Evolutionary conservation across 192 early-diverging fungal species (phyloP).

Genomic region (Thamnidium elegans): DNA sequence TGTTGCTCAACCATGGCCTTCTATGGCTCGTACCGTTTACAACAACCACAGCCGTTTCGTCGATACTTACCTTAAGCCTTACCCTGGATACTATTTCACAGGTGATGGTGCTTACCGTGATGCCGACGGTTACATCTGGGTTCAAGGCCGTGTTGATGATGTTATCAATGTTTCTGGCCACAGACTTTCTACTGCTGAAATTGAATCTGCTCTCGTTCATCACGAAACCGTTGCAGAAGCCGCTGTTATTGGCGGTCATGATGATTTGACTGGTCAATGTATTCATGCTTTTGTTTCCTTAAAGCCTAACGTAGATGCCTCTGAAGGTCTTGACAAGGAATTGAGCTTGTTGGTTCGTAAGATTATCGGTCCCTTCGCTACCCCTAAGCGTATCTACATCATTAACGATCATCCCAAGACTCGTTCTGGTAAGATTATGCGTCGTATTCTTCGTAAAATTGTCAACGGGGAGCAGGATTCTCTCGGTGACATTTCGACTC

Average conservation of each 20-base stretch:
- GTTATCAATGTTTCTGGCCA: conserved; percentile 96
- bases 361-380: conserved; percentile 90
- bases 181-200: conserved; percentile 88
- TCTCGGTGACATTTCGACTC: conserved; percentile 84
- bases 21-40: conserved; percentile 87
- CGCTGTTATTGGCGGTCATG: conserved; percentile 82
- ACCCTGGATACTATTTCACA: conserved; percentile 91
- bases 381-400: conserved; percentile 83
- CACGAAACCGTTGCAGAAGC: conserved; percentile 84
- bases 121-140: conserved; percentile 93
- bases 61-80: conserved; percentile 88
- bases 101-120: conserved; percentile 92
- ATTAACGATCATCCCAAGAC: conserved; percentile 91
- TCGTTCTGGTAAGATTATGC: conserved; percentile 95
- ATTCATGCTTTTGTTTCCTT: conserved; percentile 83
- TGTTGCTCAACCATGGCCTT: conserved; percentile 83
- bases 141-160: conserved; percentile 83
- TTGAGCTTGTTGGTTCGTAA: conserved; percentile 73
- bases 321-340: conserved; percentile 51
- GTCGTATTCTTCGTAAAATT: conserved; percentile 90
- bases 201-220: conserved; percentile 84
- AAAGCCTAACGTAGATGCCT: conserved; percentile 57
- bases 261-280: conserved; percentile 87
- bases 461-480: conserved; percentile 78
- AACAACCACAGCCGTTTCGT: conserved; percentile 88